Evolutionary conservation across 2,329 filamentous ascomycete genomes (phyloP).

Genomic region (Cladosporium sp.): DNA sequence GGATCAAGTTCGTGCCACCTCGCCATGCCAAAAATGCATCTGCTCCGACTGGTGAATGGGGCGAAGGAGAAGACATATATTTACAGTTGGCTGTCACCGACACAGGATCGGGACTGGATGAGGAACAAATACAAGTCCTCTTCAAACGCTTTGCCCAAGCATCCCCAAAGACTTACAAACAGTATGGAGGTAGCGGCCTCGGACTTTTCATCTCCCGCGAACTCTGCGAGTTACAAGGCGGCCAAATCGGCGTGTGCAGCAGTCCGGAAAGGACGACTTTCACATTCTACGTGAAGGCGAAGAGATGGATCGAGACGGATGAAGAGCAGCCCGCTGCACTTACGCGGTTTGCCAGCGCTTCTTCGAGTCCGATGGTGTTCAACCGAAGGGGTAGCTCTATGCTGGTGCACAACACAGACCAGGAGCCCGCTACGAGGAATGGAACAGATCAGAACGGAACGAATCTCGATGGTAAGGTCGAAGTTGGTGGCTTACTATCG

Average conservation of each 20-base stretch:
- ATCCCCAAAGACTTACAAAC: slow-evolving; percentile 64
- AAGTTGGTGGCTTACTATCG: slow-evolving; percentile 22
- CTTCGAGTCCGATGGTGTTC: slow-evolving; percentile 29
- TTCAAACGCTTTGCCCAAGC: slow-evolving; percentile 72
- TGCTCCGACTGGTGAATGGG: slow-evolving; percentile 36
- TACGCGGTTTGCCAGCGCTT: slow-evolving; percentile 26
- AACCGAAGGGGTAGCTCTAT: slow-evolving; percentile 28
- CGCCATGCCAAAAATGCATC: slow-evolving; percentile 25
- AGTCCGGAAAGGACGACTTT: slow-evolving; percentile 62
- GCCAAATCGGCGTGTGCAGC: slow-evolving; percentile 65
- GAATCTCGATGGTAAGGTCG: slow-evolving; percentile 1
- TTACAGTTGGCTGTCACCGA: slow-evolving; percentile 41
- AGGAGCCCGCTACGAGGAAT: neutral
- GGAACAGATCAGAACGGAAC: neutral
- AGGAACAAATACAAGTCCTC: slow-evolving; percentile 47
- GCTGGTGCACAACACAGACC: slow-evolving; percentile 15
- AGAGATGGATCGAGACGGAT: slow-evolving; percentile 6
- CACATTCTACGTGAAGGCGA: slow-evolving; percentile 63
- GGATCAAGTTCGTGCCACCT: slow-evolving; percentile 36
- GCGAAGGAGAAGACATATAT: slow-evolving; percentile 25
- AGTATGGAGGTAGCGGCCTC: slow-evolving; percentile 69
- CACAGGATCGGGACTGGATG: slow-evolving; percentile 43
- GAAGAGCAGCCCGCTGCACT: neutral
- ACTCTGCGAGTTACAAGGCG: slow-evolving; percentile 69
- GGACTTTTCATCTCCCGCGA: slow-evolving; percentile 69